Evolutionary conservation across 805 yeast genomes (phyloP).

Genomic region (Suhomyces kilbournensis): DNA sequence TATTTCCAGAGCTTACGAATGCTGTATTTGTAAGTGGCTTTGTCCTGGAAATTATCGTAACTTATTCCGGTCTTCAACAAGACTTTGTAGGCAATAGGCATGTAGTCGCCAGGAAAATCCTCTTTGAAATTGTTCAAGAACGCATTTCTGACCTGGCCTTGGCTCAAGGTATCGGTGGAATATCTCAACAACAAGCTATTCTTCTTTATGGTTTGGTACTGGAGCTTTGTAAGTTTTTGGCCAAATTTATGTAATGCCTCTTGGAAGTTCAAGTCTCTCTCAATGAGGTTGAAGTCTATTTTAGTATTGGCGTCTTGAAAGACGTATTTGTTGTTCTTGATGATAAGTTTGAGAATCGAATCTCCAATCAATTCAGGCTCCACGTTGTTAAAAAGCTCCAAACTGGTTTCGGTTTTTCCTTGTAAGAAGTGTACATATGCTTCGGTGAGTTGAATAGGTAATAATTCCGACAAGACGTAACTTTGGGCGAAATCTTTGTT

Average conservation of each 20-base stretch:
- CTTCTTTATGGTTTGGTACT: constrained; percentile 38
- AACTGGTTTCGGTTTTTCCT: constrained; percentile 34
- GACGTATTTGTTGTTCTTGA: constrained; percentile 44
- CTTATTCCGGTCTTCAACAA: constrained; percentile 28
- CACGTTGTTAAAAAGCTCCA: constrained; percentile 32
- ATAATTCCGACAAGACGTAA: constrained; percentile 50
- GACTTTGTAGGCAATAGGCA: constrained; percentile 27
- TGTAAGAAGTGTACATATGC: constrained; percentile 48
- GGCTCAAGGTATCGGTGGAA: constrained; percentile 36
- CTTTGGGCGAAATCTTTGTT: constrained; percentile 41
- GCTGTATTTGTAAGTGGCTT: constrained; percentile 9
- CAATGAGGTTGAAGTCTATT: constrained; percentile 18
- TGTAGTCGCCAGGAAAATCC: constrained; percentile 30
- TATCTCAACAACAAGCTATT: constrained; percentile 45
- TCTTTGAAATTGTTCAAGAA: constrained; percentile 17
- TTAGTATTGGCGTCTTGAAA: constrained; percentile 8
- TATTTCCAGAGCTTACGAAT: constrained; percentile 17
- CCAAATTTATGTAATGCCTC: constrained; percentile 20
- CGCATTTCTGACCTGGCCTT: constrained; percentile 18
- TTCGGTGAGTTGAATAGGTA: constrained; percentile 59
- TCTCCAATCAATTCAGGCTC: constrained; percentile 34
- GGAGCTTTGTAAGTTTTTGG: constrained; percentile 30
- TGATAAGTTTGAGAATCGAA: constrained; percentile 37
- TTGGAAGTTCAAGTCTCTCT: constrained; percentile 32
- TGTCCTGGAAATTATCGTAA: constrained; percentile 21